Evolutionary conservation across 345 rosid genomes (phyloP).

Genomic region (Rhodomyrtus tomentosa): DNA sequence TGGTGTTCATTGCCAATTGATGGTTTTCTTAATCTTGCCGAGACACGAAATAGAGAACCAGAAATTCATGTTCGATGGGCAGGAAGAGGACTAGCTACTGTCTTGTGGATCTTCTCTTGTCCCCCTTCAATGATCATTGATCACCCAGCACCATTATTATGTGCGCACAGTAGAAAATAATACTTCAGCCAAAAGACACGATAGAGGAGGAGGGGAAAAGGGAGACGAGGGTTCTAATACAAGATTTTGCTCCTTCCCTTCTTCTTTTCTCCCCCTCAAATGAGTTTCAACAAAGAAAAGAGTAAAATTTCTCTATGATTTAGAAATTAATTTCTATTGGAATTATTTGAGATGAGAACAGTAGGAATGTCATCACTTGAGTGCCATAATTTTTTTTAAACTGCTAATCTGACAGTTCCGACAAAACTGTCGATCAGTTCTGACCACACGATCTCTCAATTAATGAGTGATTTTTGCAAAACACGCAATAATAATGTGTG

Average conservation of each 20-base stretch:
- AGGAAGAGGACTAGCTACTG: background rate
- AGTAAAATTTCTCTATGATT: background rate
- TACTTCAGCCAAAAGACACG: background rate
- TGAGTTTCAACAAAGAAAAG: constrained; percentile 1
- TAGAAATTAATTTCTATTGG: background rate
- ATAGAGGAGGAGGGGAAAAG: background rate
- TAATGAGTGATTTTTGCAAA: no score
- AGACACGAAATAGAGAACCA: background rate
- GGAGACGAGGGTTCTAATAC: background rate
- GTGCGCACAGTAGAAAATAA: background rate
- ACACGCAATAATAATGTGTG: no score
- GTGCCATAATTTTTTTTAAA: no score
- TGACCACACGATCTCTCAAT: no score
- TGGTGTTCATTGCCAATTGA: background rate
- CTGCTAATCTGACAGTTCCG: no score
- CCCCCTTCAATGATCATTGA: background rate
- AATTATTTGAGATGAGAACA: background rate
- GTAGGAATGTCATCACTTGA: no score
- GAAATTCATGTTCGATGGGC: background rate
- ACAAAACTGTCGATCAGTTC: no score
- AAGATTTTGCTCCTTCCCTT: background rate
- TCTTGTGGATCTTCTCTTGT: background rate
- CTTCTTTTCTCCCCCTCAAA: background rate
- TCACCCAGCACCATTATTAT: background rate
- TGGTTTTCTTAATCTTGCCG: background rate